These are phyloP conservation scores for Aspergillus calidoustus DNA, from an alignment of 2,329 filamentous ascomycete genomes.

Conservation along the genomic window DNA sequence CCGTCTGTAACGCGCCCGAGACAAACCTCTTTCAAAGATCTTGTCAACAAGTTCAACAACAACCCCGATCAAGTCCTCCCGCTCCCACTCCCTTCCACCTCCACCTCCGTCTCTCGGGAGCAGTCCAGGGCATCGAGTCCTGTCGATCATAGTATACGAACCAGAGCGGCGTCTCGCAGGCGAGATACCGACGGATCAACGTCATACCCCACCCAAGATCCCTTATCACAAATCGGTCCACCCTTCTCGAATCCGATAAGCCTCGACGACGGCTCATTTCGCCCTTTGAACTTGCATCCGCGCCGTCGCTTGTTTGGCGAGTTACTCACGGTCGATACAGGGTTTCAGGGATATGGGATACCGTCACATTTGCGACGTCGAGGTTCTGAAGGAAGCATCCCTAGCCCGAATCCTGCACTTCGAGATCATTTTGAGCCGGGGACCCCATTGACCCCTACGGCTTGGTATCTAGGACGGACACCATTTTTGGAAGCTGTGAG, in stretches of 20 bases:
- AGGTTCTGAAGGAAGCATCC: conserved; percentile 73
- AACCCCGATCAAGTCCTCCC: conserved; percentile 54
- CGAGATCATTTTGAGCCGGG: conserved; percentile 43
- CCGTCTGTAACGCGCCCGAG: conserved; percentile 37
- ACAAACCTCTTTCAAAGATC: conserved; percentile 77
- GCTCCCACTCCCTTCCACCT: conserved; percentile 37
- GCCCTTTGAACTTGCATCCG: conserved; percentile 38
- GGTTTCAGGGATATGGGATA: conserved; percentile 63
- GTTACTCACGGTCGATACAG: conserved; percentile 64
- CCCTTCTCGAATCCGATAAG: conserved; percentile 13
- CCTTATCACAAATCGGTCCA: conserved; percentile 10
- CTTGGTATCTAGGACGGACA: conserved; percentile 63
- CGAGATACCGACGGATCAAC: conserved; percentile 27
- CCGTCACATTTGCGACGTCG: conserved; percentile 59
- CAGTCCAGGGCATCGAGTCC: conserved; percentile 40
- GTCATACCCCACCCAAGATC: conserved; percentile 13
- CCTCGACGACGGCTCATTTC: conserved; percentile 5
- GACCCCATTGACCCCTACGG: conserved; percentile 68
- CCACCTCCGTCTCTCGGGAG: conserved; percentile 37
- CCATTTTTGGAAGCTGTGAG: conserved; percentile 49
- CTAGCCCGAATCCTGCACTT: conserved; percentile 54
- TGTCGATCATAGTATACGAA: conserved; percentile 31
- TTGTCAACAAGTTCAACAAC: conserved; percentile 79
- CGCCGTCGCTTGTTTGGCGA: conserved; percentile 75
- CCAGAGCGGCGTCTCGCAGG: conserved; percentile 34